Evolutionary conservation across 2,329 filamentous ascomycete species (phyloP).

Genomic region (Fusarium sp.): DNA sequence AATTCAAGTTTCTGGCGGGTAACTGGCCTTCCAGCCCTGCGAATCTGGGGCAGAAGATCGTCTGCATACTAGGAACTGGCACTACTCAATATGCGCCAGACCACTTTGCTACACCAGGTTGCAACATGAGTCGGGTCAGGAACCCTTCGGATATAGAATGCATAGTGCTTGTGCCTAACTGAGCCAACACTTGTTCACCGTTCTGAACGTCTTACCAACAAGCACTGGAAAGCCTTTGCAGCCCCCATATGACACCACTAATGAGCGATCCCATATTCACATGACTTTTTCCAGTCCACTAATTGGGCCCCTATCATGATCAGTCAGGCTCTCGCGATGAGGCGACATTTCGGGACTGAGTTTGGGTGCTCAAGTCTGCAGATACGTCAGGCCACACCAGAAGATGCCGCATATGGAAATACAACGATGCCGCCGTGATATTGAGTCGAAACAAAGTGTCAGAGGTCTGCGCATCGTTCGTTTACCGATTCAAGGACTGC

Average conservation of each 20-base stretch:
- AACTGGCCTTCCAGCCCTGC: background rate
- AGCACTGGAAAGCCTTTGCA: background rate
- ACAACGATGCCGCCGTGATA: background rate
- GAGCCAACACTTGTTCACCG: background rate
- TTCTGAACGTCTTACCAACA: constrained; percentile 1
- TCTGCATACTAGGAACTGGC: background rate
- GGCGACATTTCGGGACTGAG: background rate
- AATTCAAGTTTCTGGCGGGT: constrained; percentile 2
- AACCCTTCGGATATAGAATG: background rate
- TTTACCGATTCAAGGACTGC: constrained; percentile 33
- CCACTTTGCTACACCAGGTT: background rate
- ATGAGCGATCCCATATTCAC: constrained; percentile 17
- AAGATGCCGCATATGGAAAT: constrained; percentile 1
- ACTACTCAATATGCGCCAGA: constrained; percentile 6
- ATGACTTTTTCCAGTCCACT: background rate
- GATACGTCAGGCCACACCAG: constrained; percentile 22
- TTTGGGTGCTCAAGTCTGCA: constrained; percentile 26
- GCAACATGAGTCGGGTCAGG: constrained; percentile 6
- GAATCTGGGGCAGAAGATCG: constrained; percentile 2
- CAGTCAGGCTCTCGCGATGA: constrained; percentile 4
- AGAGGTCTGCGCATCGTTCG: constrained; percentile 27
- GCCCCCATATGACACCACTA: constrained; percentile 12
- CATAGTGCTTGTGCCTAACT: background rate
- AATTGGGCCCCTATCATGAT: background rate
- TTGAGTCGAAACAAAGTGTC: constrained; percentile 19